phyloP scores from a whole-genome alignment of 2,329 filamentous ascomycete genomes.

The Sordariomycetes sp. region DNA sequence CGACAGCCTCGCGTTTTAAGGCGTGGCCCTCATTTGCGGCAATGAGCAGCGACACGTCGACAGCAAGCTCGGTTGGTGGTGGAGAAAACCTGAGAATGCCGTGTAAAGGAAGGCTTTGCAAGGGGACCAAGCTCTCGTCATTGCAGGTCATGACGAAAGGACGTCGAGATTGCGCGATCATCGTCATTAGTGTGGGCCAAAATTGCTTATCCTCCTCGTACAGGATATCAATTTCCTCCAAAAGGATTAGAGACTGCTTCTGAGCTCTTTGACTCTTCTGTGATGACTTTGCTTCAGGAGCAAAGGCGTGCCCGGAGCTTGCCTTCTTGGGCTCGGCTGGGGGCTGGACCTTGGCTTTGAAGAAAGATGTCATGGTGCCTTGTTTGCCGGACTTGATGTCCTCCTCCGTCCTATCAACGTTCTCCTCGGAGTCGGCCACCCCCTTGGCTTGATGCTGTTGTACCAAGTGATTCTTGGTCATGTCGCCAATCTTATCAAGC shows the following conservation, averaged over 20 bases:
- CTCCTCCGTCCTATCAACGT: slow-evolving; percentile 23
- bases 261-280: too few species aligned
- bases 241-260: slow-evolving; percentile 86
- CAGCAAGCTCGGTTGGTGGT: slow-evolving; percentile 57
- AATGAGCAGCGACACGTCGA: slow-evolving; percentile 73
- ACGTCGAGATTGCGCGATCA: slow-evolving; percentile 78
- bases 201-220: slow-evolving; percentile 96
- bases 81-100: slow-evolving; percentile 71
- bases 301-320: slow-evolving; percentile 11
- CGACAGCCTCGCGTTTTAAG: slow-evolving; percentile 57
- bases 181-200: slow-evolving; percentile 70
- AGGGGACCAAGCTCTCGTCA: slow-evolving; percentile 72
- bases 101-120: slow-evolving; percentile 67
- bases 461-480: slow-evolving; percentile 93
- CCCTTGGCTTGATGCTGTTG: slow-evolving; percentile 31
- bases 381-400: slow-evolving; percentile 63
- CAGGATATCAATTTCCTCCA: slow-evolving; percentile 89
- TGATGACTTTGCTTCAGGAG: slow-evolving; percentile 25
- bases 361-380: slow-evolving; percentile 73
- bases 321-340: slow-evolving; percentile 18
- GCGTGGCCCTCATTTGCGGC: slow-evolving; percentile 86
- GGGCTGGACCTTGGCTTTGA: slow-evolving; percentile 46
- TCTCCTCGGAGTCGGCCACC: slow-evolving; percentile 16
- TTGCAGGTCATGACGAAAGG: slow-evolving; percentile 96
- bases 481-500: slow-evolving; percentile 85